Evolutionary conservation across 805 yeast species (phyloP).

Genomic region (Wickerhamomyces alni): DNA sequence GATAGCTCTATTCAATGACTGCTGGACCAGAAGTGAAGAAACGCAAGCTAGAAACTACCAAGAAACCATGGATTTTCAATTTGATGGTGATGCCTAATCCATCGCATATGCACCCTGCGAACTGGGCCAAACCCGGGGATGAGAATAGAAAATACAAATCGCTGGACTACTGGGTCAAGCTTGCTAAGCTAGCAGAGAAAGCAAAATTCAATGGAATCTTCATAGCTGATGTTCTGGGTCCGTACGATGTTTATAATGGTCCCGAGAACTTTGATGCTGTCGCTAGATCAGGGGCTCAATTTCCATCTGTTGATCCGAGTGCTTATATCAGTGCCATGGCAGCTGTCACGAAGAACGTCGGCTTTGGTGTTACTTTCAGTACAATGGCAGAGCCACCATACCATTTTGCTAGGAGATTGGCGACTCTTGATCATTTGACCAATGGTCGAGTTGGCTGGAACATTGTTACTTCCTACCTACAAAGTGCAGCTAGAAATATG

Average conservation of each 20-base stretch:
- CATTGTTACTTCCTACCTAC: conserved; percentile 18
- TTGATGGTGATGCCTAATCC: not conserved
- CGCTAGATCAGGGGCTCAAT: conserved; percentile 18
- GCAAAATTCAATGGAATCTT: conserved; percentile 31
- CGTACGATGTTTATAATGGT: conserved; percentile 29
- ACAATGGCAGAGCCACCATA: conserved; percentile 37
- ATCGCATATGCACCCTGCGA: not conserved
- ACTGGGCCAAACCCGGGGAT: conserved; percentile 14
- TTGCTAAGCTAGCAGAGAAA: conserved; percentile 29
- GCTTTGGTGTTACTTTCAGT: conserved; percentile 35
- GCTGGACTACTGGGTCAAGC: conserved; percentile 29
- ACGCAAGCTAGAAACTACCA: not conserved
- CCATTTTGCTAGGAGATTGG: conserved; percentile 24
- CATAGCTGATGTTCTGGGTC: conserved; percentile 32
- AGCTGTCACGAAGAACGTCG: conserved; percentile 30
- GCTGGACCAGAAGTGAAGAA: not conserved
- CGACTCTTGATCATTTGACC: conserved; percentile 34
- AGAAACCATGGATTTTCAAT: not conserved
- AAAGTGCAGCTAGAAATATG: not conserved
- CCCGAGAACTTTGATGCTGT: conserved; percentile 23
- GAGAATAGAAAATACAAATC: conserved; percentile 21
- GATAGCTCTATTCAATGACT: too few species aligned
- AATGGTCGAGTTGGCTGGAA: conserved; percentile 36
- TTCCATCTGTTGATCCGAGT: conserved; percentile 27
- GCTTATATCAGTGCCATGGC: conserved; percentile 30